phyloP scores from a whole-genome alignment of 805 yeast genomes.

The Lachancea nothofagi region DNA sequence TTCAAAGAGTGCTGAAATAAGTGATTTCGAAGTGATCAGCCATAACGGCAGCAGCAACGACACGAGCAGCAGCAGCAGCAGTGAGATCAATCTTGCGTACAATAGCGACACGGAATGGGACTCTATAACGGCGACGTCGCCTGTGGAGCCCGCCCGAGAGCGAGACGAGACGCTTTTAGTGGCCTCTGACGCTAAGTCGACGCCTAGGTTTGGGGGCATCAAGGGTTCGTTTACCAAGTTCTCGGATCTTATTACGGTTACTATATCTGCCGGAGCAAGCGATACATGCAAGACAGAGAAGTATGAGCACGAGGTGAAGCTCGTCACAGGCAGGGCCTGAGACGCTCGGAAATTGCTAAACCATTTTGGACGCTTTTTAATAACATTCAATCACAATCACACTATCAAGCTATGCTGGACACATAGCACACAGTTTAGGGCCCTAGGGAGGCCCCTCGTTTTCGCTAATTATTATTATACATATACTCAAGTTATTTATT shows the following conservation, averaged over 20 bases:
- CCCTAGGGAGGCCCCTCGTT: too few relatives aligned
- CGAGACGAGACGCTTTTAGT: background rate
- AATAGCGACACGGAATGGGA: slow-evolving; percentile 5
- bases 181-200: background rate
- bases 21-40: too few relatives aligned
- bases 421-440: too few relatives aligned
- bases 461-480: too few relatives aligned
- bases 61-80: background rate
- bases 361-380: background rate
- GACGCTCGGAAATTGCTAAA: background rate
- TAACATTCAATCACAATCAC: too few relatives aligned
- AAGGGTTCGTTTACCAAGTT: slow-evolving; percentile 7
- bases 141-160: background rate
- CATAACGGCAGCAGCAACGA: background rate
- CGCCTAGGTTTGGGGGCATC: slow-evolving; percentile 2
- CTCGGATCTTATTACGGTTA: slow-evolving; percentile 9
- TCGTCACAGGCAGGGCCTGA: slow-evolving; percentile 9
- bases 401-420: too few relatives aligned
- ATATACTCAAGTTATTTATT: too few relatives aligned
- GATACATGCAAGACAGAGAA: background rate
- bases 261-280: slow-evolving; percentile 6
- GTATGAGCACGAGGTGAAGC: slow-evolving; percentile 8
- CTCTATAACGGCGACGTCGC: background rate
- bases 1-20: background rate
- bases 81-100: slow-evolving; percentile 3